Percentiles rank a stretch among this genome's conserved stretches.
phyloP scores from a whole-genome alignment of 1,284 basidiomycete genomes.

The Ustilago nuda region DNA sequence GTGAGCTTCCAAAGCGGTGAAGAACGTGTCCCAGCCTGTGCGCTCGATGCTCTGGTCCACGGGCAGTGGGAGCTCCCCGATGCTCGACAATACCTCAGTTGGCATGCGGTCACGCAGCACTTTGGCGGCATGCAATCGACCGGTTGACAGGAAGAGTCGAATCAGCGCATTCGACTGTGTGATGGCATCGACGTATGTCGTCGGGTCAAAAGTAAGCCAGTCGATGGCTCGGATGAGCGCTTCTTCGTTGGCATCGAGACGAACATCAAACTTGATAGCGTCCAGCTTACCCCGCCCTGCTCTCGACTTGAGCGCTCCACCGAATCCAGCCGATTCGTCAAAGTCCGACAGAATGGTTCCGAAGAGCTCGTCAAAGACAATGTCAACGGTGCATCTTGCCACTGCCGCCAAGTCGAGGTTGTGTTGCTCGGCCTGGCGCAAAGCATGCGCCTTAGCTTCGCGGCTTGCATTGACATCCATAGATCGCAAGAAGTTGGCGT shows the following conservation, averaged over 20 bases:
- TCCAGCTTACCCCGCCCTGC: constrained; percentile 21
- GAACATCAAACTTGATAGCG: constrained; percentile 40
- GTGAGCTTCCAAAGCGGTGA: constrained; percentile 59
- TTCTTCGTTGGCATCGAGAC: constrained; percentile 51
- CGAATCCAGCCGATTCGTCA: constrained; percentile 30
- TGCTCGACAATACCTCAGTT: constrained; percentile 46
- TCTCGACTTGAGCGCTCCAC: constrained; percentile 19
- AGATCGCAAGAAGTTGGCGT: constrained; percentile 85
- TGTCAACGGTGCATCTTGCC: constrained; percentile 82
- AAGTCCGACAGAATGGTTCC: constrained; percentile 60
- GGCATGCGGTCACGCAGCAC: constrained; percentile 60
- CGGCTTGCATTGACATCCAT: constrained; percentile 79
- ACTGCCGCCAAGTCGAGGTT: constrained; percentile 85
- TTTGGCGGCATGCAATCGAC: constrained; percentile 63
- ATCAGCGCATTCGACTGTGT: constrained; percentile 63
- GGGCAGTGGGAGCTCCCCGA: constrained; percentile 33
- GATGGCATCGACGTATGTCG: constrained; percentile 65
- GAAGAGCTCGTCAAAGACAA: constrained; percentile 74
- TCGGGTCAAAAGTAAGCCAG: constrained; percentile 83
- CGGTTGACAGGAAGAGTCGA: constrained; percentile 59
- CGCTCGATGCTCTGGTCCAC: constrained; percentile 59
- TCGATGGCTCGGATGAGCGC: constrained; percentile 87
- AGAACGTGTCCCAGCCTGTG: constrained; percentile 64
- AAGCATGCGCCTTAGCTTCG: constrained; percentile 78
- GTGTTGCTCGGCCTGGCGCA: constrained; percentile 83